Base-by-base conservation (phyloP, 2,329 filamentous ascomycete species). In the Pestalotiopsis sp. region DNA sequence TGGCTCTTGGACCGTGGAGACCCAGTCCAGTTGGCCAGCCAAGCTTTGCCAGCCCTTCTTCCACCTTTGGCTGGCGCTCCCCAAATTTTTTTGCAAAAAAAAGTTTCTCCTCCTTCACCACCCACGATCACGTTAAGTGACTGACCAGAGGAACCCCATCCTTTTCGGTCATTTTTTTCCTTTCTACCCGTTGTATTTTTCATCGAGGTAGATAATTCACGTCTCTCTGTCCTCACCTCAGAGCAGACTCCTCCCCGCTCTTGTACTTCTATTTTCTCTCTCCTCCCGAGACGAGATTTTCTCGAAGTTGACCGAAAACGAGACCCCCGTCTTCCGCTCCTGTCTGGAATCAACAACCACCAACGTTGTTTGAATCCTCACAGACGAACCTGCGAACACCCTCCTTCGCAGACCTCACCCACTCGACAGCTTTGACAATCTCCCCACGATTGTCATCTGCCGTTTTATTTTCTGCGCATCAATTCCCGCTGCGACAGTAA, bases 161-260 rank as follows among this genome's bases (percentile, higher is more conserved):
- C 59, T 52, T 62, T 38, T 49, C 52, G 57, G 59, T 63, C 65
- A 36, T 38, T 41, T 31, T 66, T 66, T 66, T 61, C 55, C 52
- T 45, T 55, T 67, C 65, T 63, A 62, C 65, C 31, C 57, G 57
- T 67, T 67, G 65, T 59, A 66, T 66, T 62, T 52, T 65, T 66
- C 57, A 67, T 67, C 65, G 65, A 65, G 64, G 59, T 55, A 63
- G 57, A 25, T 57, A 36, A 25, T 25, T 39, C 23, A 27, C 27
- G 25, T 39, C 27, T 63, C 65, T 67, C 65, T 67, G 65, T 60
- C 31, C 52, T 31, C 59, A n/a, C 6, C 25, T 14, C 58, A 62
- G 58, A 67, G 65, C 20, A 63, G 59, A 62, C 65, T n/a, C 59
- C 49, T 67, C 65, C 58, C 65, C 65, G 55, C 65, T 67, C 65